phyloP scores from a whole-genome alignment of 441 rosid species.

The Mallotus japonicus region DNA sequence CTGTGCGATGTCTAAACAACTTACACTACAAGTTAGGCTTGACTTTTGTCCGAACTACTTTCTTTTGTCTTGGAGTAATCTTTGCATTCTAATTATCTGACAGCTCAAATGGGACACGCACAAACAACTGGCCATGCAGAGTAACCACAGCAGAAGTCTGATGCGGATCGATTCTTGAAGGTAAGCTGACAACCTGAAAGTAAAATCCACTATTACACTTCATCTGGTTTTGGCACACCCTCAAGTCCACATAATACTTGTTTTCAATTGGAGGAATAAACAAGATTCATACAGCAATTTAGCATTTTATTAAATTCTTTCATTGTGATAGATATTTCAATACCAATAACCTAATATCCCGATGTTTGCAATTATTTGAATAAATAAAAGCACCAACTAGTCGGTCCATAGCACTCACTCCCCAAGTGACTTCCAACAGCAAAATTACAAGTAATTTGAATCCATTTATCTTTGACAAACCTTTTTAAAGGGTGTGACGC shows the following conservation, averaged over 20 bases:
- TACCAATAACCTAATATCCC: too few species aligned
- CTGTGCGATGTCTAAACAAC: constrained; percentile 4
- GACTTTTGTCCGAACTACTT: background rate
- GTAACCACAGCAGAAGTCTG: constrained; percentile 98
- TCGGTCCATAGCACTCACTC: background rate
- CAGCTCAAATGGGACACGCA: constrained; percentile 82
- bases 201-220: background rate
- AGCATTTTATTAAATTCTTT: background rate
- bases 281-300: background rate
- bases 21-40: constrained; percentile 14
- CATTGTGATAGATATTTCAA: too few species aligned
- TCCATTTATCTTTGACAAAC: constrained; percentile 29
- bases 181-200: constrained; percentile 77
- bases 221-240: background rate
- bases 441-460: constrained; percentile 1
- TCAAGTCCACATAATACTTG: background rate
- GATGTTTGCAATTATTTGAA: background rate
- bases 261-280: background rate
- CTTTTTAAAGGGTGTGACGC: constrained; percentile 69
- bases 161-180: constrained; percentile 81
- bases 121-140: constrained; percentile 84
- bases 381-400: background rate
- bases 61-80: background rate
- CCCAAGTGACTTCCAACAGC: background rate
- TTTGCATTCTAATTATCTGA: constrained; percentile 23